Evolutionary conservation across 2,329 filamentous ascomycete genomes (phyloP).

Genomic region (Trichoderma sp.): DNA sequence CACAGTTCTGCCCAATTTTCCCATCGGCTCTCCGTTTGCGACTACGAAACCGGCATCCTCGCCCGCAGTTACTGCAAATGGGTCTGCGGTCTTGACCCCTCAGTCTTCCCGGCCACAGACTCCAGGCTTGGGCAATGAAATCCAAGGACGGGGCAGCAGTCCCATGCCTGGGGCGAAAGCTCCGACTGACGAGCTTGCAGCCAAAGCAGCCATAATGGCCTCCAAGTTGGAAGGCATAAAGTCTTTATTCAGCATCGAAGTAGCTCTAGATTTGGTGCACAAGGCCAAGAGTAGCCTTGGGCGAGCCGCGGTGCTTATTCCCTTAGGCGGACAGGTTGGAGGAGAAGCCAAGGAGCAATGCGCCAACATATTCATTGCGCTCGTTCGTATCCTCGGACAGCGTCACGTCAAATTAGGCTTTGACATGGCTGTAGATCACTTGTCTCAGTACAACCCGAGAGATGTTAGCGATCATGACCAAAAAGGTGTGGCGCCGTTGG

Average conservation of each 20-base stretch:
- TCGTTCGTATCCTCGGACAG: conserved; percentile 80
- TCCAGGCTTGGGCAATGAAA: conserved; percentile 41
- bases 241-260: conserved; percentile 92
- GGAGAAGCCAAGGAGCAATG: conserved; percentile 86
- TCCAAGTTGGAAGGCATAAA: conserved; percentile 91
- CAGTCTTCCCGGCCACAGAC: conserved; percentile 49
- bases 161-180: conserved; percentile 55
- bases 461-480: conserved; percentile 70
- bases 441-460: conserved; percentile 87
- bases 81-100: conserved; percentile 32
- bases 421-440: conserved; percentile 84
- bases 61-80: conserved; percentile 27
- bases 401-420: conserved; percentile 91
- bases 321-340: conserved; percentile 74
- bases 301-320: conserved; percentile 77
- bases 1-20: conserved; percentile 74
- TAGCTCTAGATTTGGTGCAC: conserved; percentile 86
- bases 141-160: conserved; percentile 35
- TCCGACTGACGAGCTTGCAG: conserved; percentile 86
- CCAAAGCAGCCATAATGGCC: conserved; percentile 97
- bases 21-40: conserved; percentile 57
- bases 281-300: conserved; percentile 84
- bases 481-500: conserved; percentile 79
- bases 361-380: conserved; percentile 77
- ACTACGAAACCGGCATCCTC: conserved; percentile 37